These are phyloP conservation scores for Microcos paniculata DNA, from an alignment of 345 rosid genomes.

Conservation along the genomic window DNA sequence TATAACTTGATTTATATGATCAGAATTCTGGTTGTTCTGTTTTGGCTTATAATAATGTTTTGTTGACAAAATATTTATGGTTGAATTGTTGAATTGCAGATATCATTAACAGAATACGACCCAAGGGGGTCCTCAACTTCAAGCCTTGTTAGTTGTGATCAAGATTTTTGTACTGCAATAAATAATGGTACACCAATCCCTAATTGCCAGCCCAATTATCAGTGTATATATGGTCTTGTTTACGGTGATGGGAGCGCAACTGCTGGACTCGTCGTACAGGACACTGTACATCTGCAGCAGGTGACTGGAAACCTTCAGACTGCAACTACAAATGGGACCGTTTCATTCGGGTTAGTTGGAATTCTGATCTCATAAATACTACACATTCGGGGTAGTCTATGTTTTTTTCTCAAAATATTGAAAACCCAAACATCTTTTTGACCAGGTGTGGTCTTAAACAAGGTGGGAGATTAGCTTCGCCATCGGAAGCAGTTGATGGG, in stretches of 20 bases:
- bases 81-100: constrained; percentile 36
- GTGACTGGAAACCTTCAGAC: constrained; percentile 57
- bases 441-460: constrained; percentile 71
- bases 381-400: no score
- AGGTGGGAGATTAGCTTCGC: constrained; percentile 62
- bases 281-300: constrained; percentile 46
- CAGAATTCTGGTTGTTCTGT: not conserved
- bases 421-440: no score
- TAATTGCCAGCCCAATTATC: constrained; percentile 45
- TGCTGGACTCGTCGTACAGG: constrained; percentile 60
- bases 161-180: constrained; percentile 54
- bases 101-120: constrained; percentile 53
- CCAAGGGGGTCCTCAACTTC: constrained; percentile 46
- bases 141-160: constrained; percentile 43
- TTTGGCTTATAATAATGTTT: not conserved
- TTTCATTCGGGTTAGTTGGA: constrained; percentile 70
- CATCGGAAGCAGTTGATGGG: constrained; percentile 84
- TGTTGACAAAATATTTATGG: not conserved
- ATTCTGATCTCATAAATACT: not conserved
- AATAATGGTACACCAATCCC: constrained; percentile 37
- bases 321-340: constrained; percentile 40
- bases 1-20: not conserved
- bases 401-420: no score
- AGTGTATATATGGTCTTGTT: constrained; percentile 57
- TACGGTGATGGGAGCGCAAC: constrained; percentile 90